Percentiles rank a stretch among this genome's conserved stretches.
These are phyloP conservation scores for Raphanus raphanistrum DNA, from an alignment of 345 rosid species.

Conservation along the genomic window DNA sequence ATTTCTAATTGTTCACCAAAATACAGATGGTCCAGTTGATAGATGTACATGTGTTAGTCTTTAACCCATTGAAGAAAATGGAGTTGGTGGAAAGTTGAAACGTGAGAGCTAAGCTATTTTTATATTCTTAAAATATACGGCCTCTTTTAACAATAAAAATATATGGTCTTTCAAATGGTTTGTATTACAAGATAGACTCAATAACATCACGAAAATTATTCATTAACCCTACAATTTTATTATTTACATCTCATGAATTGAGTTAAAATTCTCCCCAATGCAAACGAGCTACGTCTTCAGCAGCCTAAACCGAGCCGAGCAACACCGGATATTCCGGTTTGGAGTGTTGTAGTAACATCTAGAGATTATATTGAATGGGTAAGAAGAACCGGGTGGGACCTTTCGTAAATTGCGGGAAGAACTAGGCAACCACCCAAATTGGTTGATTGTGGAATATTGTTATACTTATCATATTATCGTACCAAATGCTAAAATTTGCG, in stretches of 20 bases:
- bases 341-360: constrained; percentile 21
- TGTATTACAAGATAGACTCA: background rate
- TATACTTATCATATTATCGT: constrained; percentile 13
- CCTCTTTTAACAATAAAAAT: background rate
- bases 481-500: constrained; percentile 5
- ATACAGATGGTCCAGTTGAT: background rate
- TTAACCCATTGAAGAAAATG: background rate
- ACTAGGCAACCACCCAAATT: constrained; percentile 19
- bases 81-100: constrained; percentile 21
- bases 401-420: constrained; percentile 21
- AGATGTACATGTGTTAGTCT: background rate
- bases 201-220: background rate
- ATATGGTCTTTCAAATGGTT: background rate
- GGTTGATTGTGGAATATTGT: constrained; percentile 33
- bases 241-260: background rate
- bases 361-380: constrained; percentile 15
- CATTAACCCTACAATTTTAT: background rate
- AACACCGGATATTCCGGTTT: background rate
- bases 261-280: background rate
- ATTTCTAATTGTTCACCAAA: background rate
- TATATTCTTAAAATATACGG: background rate
- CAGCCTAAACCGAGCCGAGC: background rate
- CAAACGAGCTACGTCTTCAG: background rate
- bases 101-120: background rate
- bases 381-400: constrained; percentile 16